Conservation (phyloP, 2,329 filamentous ascomycete genomes). For the Fusarium verrucosum region DNA sequence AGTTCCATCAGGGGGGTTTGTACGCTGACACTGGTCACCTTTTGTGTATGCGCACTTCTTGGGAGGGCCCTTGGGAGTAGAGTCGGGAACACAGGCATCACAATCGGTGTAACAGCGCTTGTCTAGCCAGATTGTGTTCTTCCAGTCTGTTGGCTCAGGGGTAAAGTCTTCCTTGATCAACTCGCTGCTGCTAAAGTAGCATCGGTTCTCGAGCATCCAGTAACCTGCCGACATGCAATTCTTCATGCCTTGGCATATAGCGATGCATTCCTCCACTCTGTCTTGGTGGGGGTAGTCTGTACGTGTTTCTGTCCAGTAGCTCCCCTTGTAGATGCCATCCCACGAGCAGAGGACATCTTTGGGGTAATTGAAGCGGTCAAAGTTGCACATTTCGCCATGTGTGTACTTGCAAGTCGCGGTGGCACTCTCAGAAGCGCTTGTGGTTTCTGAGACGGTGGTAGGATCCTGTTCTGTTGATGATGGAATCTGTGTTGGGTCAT, state of each 20-base stretch:
- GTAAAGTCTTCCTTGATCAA: not conserved
- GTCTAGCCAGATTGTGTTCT: not conserved
- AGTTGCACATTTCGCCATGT: constrained; percentile 5
- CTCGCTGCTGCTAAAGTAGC: not conserved
- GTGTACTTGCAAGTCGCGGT: not conserved
- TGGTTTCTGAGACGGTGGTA: not conserved
- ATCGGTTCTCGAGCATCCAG: not conserved
- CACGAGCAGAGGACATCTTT: not conserved
- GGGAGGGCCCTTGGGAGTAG: not conserved
- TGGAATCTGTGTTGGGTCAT: not conserved
- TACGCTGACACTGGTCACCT: not conserved
- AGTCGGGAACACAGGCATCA: not conserved
- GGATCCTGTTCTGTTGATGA: not conserved
- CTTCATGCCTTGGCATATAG: constrained; percentile 1
- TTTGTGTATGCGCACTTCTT: not conserved
- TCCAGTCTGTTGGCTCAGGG: not conserved
- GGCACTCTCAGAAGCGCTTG: not conserved
- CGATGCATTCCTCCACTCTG: not conserved
- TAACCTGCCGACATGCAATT: not conserved
- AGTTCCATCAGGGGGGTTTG: not conserved
- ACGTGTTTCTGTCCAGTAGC: not conserved
- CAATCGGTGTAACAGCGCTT: not conserved
- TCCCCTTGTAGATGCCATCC: not conserved
- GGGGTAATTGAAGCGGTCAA: not conserved
- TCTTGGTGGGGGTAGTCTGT: constrained; percentile 4